Evolutionary conservation across 2,329 filamentous ascomycete genomes (phyloP).

Genomic region (Arthroderma uncinatum): DNA sequence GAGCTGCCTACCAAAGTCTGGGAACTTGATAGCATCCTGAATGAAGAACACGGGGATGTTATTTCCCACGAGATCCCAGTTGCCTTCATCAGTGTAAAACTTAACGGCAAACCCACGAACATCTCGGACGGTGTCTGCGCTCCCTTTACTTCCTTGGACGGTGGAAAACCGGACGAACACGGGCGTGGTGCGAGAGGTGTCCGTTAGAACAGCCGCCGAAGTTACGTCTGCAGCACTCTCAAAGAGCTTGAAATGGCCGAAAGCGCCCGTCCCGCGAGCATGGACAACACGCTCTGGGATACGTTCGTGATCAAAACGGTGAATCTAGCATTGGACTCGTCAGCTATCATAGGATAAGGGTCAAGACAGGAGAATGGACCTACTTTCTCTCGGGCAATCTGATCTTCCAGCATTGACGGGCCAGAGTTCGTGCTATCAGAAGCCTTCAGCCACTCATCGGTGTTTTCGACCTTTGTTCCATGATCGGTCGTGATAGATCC

Average conservation of each 20-base stretch:
- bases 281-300: conserved; percentile 60
- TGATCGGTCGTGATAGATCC: conserved; percentile 62
- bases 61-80: conserved; percentile 65
- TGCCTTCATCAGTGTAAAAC: conserved; percentile 67
- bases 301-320: conserved; percentile 63
- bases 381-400: conserved; percentile 63
- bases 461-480: conserved; percentile 60
- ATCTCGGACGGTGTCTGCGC: conserved; percentile 72
- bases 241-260: conserved; percentile 55
- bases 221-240: conserved; percentile 54
- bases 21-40: conserved; percentile 64
- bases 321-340: conserved; percentile 26
- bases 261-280: conserved; percentile 53
- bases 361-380: conserved; percentile 3
- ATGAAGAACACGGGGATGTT: conserved; percentile 69
- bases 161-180: conserved; percentile 69
- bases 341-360: background rate
- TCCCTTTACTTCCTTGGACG: conserved; percentile 61
- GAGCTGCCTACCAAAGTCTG: conserved; percentile 43
- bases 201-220: conserved; percentile 53
- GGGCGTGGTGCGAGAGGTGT: conserved; percentile 53
- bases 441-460: conserved; percentile 66
- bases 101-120: conserved; percentile 70
- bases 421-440: conserved; percentile 53
- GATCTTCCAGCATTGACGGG: conserved; percentile 59